phyloP scores from a whole-genome alignment of 1,284 basidiomycete species.

The Sanghuangporus weigelae region DNA sequence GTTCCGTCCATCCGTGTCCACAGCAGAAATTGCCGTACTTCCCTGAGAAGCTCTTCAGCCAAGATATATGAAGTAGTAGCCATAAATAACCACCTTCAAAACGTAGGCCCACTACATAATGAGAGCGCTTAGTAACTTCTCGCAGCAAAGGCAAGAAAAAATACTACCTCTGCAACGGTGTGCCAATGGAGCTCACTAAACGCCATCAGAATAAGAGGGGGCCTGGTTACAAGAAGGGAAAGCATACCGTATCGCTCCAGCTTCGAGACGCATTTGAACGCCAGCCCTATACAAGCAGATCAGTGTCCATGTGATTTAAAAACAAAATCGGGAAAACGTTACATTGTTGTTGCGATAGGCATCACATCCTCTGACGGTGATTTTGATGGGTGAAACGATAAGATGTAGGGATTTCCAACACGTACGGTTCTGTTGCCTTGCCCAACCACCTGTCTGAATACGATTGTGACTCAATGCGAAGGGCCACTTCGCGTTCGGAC shows the following conservation, averaged over 20 bases:
- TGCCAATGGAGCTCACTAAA: conserved; percentile 72
- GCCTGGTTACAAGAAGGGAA: neutral
- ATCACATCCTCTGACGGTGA: conserved; percentile 40
- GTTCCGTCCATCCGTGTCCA: conserved; percentile 54
- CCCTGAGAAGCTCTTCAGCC: conserved; percentile 35
- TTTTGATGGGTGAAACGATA: neutral
- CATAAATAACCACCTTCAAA: conserved; percentile 37
- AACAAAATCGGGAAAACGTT: conserved; percentile 15
- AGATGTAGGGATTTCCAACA: neutral
- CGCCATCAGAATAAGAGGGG: neutral
- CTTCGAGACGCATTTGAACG: conserved; percentile 65
- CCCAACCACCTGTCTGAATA: conserved; percentile 69
- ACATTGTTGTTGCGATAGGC: conserved; percentile 53
- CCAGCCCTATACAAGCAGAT: conserved; percentile 45
- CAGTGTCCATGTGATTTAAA: neutral
- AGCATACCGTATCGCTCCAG: conserved; percentile 55
- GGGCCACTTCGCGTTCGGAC: conserved; percentile 65
- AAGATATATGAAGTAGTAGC: neutral
- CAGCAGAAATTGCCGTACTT: conserved; percentile 52
- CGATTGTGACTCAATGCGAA: conserved; percentile 65
- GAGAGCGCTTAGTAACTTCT: conserved; percentile 24
- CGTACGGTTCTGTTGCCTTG: conserved; percentile 60
- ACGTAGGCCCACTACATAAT: conserved; percentile 57
- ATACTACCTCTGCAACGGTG: conserved; percentile 52
- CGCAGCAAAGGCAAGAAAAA: conserved; percentile 18